These are phyloP conservation scores for Diutina catenulata DNA, from an alignment of 1,139 yeast genomes.

Conservation along the genomic window DNA sequence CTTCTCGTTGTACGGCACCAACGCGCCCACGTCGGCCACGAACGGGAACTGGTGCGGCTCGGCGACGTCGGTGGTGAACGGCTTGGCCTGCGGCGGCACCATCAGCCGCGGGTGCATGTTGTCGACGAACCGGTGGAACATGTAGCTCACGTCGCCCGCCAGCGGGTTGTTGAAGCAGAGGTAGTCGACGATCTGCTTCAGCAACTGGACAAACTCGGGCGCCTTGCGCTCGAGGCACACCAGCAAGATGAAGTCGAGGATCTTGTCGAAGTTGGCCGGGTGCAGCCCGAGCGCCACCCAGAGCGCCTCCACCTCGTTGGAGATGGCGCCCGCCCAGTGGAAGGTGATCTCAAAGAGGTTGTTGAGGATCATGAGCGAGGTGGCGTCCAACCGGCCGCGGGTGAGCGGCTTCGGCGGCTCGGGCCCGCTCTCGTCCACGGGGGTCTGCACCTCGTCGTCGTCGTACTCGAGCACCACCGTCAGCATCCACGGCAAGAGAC, in stretches of 20 bases:
- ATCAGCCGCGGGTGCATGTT: slow-evolving; percentile 75
- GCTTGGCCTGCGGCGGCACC: slow-evolving; percentile 52
- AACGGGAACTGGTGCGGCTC: slow-evolving; percentile 19
- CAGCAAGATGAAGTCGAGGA: slow-evolving; percentile 57
- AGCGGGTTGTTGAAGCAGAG: slow-evolving; percentile 29
- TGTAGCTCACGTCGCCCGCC: slow-evolving; percentile 41
- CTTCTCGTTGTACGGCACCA: slow-evolving; percentile 48
- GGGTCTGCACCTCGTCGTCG: slow-evolving; percentile 9
- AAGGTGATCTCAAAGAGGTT: slow-evolving; percentile 81
- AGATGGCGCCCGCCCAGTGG: slow-evolving; percentile 58
- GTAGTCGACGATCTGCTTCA: slow-evolving; percentile 73
- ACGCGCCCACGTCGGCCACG: slow-evolving; percentile 55
- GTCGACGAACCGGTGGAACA: slow-evolving; percentile 54
- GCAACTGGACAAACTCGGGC: slow-evolving; percentile 62
- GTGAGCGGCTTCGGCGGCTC: slow-evolving; percentile 1
- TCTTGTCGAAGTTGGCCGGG: slow-evolving; percentile 56
- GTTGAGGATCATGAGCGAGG: slow-evolving; percentile 66
- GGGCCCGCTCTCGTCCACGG: neutral
- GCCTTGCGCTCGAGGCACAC: slow-evolving; percentile 64
- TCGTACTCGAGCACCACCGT: slow-evolving; percentile 51
- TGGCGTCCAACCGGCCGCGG: slow-evolving; percentile 19
- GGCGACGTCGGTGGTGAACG: slow-evolving; percentile 1
- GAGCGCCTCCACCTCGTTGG: slow-evolving; percentile 81
- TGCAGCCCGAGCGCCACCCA: slow-evolving; percentile 87
- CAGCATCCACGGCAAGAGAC: slow-evolving; percentile 85